A percentile compares a stretch with the other conserved stretches of the same genome.
phyloP scores from a whole-genome alignment of 129 eudicot genomes.

The Erigeron canadensis region DNA sequence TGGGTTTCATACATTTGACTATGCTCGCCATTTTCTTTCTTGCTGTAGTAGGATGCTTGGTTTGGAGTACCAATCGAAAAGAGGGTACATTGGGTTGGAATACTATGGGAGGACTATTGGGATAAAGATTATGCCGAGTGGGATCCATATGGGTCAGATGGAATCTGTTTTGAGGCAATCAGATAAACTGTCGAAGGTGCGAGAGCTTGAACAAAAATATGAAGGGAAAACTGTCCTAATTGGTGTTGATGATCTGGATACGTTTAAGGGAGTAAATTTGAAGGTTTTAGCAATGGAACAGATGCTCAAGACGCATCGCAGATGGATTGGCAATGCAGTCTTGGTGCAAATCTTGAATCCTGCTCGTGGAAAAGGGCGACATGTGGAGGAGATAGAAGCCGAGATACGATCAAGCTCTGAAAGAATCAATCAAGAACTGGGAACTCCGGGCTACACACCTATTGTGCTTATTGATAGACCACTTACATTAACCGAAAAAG shows the following conservation, averaged over 20 bases:
- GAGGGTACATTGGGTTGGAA: constrained; percentile 57
- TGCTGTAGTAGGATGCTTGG: constrained; percentile 62
- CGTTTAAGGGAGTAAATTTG: constrained; percentile 50
- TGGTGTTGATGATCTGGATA: constrained; percentile 59
- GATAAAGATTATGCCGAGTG: constrained; percentile 48
- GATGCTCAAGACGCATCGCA: constrained; percentile 44
- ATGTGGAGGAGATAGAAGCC: constrained; percentile 57
- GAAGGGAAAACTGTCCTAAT: constrained; percentile 45
- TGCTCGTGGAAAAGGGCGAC: constrained; percentile 57
- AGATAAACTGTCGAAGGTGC: constrained; percentile 37
- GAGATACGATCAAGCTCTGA: constrained; percentile 25
- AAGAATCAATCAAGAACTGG: constrained; percentile 34
- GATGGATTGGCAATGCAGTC: constrained; percentile 45
- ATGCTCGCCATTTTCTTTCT: constrained; percentile 51
- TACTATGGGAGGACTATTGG: constrained; percentile 52
- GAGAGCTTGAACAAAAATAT: constrained; percentile 35
- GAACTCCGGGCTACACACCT: constrained; percentile 39
- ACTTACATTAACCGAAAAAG: constrained; percentile 45
- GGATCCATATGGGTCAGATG: constrained; percentile 54
- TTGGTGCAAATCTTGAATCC: constrained; percentile 47
- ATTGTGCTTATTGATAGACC: constrained; percentile 47
- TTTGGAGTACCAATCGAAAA: constrained; percentile 55
- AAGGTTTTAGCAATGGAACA: constrained; percentile 62
- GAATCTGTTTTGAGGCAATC: constrained; percentile 38
- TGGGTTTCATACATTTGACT: constrained; percentile 54